phyloP scores from a whole-genome alignment of 2,329 filamentous ascomycete species.

The Amauroascus verrucosus region DNA sequence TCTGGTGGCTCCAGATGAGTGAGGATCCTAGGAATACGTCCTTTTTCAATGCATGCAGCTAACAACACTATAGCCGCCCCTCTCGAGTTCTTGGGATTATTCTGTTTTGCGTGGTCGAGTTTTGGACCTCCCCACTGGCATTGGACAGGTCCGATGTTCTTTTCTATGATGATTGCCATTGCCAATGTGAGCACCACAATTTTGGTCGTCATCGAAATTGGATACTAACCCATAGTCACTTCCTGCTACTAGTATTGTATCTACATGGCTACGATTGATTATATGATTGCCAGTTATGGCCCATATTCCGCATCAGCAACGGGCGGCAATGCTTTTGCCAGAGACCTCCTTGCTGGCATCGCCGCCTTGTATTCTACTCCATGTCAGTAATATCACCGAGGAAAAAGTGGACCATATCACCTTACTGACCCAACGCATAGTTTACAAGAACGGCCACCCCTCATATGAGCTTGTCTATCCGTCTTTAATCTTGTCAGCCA shows the following conservation, averaged over 20 bases:
- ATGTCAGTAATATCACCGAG: too few species aligned
- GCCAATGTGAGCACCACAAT: slow-evolving; percentile 43
- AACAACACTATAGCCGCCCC: slow-evolving; percentile 37
- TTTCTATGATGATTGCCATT: slow-evolving; percentile 49
- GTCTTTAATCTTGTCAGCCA: slow-evolving; percentile 50
- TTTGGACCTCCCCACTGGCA: slow-evolving; percentile 44
- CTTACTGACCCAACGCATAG: too few species aligned
- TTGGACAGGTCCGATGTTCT: slow-evolving; percentile 54
- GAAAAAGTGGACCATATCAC: too few species aligned
- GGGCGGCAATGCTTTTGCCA: slow-evolving; percentile 54
- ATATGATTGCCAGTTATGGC: slow-evolving; percentile 57
- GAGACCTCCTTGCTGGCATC: slow-evolving; percentile 54
- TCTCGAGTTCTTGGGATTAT: slow-evolving; percentile 48
- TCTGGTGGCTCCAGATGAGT: slow-evolving; percentile 50
- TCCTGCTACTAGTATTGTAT: slow-evolving; percentile 32
- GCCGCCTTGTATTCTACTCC: slow-evolving; percentile 50
- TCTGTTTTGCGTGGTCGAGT: slow-evolving; percentile 52
- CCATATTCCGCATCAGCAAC: slow-evolving; percentile 55
- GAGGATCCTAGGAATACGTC: slow-evolving; percentile 8
- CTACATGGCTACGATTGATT: slow-evolving; percentile 57
- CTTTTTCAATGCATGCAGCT: background rate
- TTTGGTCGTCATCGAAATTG: background rate
- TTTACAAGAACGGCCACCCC: slow-evolving; percentile 41
- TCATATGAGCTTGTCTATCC: slow-evolving; percentile 46
- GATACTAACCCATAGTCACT: background rate